Evolutionary conservation across 2,329 filamentous ascomycete species (phyloP).

Genomic region (Aspergillus ustus): DNA sequence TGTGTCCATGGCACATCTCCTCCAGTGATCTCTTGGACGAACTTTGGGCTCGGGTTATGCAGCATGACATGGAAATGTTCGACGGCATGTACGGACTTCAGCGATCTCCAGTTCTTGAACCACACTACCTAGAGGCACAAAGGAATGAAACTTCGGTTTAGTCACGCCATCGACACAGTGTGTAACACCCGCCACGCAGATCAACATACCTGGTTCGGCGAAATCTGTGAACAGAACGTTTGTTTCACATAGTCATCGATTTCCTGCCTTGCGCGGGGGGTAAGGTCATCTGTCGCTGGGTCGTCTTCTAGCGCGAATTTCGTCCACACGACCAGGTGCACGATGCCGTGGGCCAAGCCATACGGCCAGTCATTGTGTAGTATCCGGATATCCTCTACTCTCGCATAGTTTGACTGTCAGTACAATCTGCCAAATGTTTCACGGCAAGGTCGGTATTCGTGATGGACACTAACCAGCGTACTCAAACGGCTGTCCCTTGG

Average conservation of each 20-base stretch:
- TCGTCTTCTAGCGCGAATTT: slow-evolving; percentile 82
- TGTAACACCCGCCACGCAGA: background rate
- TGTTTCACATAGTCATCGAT: slow-evolving; percentile 73
- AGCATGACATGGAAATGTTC: slow-evolving; percentile 98
- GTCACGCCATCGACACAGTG: background rate
- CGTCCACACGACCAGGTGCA: slow-evolving; percentile 90
- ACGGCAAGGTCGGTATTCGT: background rate
- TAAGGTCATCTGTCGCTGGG: slow-evolving; percentile 67
- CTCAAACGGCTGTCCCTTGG: slow-evolving; percentile 38
- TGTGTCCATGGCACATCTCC: slow-evolving; percentile 71
- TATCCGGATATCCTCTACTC: slow-evolving; percentile 68
- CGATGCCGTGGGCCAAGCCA: slow-evolving; percentile 75
- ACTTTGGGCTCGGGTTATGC: slow-evolving; percentile 71
- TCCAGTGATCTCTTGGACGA: slow-evolving; percentile 72
- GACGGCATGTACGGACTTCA: slow-evolving; percentile 84
- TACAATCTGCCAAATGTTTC: background rate
- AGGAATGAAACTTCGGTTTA: background rate
- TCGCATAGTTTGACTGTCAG: slow-evolving; percentile 5
- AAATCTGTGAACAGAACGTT: slow-evolving; percentile 62
- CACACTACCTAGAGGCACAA: slow-evolving; percentile 65
- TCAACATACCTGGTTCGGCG: slow-evolving; percentile 47
- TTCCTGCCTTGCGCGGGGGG: slow-evolving; percentile 62
- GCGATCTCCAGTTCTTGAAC: slow-evolving; percentile 89
- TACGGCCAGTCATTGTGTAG: slow-evolving; percentile 95
- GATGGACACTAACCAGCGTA: slow-evolving; percentile 35